phyloP scores from a whole-genome alignment of 306 rosid species.

The Heteromeles arbutifolia region DNA sequence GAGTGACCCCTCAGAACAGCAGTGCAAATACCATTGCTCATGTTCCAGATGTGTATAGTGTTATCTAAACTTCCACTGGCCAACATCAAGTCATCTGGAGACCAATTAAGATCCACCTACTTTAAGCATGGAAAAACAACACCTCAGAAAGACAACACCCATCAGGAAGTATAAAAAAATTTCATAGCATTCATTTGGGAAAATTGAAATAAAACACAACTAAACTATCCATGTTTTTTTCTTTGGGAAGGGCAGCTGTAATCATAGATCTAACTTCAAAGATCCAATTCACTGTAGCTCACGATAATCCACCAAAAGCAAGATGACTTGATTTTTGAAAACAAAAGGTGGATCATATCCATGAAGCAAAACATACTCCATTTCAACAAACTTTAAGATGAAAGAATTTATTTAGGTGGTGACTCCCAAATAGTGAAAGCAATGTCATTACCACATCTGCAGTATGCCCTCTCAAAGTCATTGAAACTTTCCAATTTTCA shows the following conservation, averaged over 20 bases:
- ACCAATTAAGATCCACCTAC: conserved; percentile 99
- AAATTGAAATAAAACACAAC: neutral
- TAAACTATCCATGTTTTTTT: neutral
- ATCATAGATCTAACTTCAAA: neutral
- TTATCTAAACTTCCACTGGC: conserved; percentile 98
- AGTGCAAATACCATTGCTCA: conserved; percentile 90
- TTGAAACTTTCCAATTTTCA: conserved; percentile 93
- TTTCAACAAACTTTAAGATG: neutral
- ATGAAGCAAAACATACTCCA: neutral
- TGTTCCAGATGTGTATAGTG: conserved; percentile 90
- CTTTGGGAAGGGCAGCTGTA: neutral
- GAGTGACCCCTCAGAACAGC: conserved; percentile 99
- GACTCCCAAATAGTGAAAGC: conserved; percentile 21
- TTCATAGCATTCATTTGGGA: neutral
- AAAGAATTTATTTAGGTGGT: neutral
- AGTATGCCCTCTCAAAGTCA: conserved; percentile 96
- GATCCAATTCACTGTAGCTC: neutral
- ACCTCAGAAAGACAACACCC: conserved; percentile 50
- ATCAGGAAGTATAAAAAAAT: neutral
- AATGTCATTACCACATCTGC: conserved; percentile 95
- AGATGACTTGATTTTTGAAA: neutral
- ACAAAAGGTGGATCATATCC: neutral
- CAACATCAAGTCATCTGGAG: conserved; percentile 91
- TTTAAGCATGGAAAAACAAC: conserved; percentile 64
- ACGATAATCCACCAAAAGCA: conserved; percentile 3